Evolutionary conservation across 306 rosid species (phyloP).

Genomic region (Morella rubra): DNA sequence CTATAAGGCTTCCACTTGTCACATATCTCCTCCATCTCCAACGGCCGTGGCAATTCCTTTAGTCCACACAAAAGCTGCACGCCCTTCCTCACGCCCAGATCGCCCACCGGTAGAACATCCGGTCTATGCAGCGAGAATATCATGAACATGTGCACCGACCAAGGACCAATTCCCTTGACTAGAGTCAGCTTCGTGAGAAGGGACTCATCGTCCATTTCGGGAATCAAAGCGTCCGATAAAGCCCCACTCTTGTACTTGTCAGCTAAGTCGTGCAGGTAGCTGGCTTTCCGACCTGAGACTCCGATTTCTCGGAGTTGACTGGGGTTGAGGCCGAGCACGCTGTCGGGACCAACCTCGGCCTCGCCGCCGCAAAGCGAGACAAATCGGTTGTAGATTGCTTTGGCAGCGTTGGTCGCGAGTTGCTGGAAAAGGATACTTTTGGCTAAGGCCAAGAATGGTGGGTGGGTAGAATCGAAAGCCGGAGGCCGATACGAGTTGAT

Average conservation of each 20-base stretch:
- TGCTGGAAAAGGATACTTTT: slow-evolving; percentile 72
- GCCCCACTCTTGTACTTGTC: slow-evolving; percentile 47
- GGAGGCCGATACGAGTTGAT: slow-evolving; percentile 52
- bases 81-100: slow-evolving; percentile 71
- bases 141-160: slow-evolving; percentile 95
- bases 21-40: slow-evolving; percentile 61
- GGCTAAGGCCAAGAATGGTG: slow-evolving; percentile 59
- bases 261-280: slow-evolving; percentile 64
- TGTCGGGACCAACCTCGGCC: slow-evolving; percentile 37
- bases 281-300: slow-evolving; percentile 73
- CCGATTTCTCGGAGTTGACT: slow-evolving; percentile 51
- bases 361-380: slow-evolving; percentile 63
- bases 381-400: slow-evolving; percentile 62
- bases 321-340: slow-evolving; percentile 43
- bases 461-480: slow-evolving; percentile 29
- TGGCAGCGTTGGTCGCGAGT: slow-evolving; percentile 62
- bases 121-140: slow-evolving; percentile 68
- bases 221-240: slow-evolving; percentile 53
- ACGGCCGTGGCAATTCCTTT: slow-evolving; percentile 58
- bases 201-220: slow-evolving; percentile 68
- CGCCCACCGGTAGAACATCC: slow-evolving; percentile 79
- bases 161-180: slow-evolving; percentile 79
- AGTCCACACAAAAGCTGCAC: slow-evolving; percentile 63
- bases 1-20: slow-evolving; percentile 81
- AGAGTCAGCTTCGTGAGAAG: slow-evolving; percentile 39